phyloP scores from a whole-genome alignment of 2,329 filamentous ascomycete genomes.

The Bisporella sp. region DNA sequence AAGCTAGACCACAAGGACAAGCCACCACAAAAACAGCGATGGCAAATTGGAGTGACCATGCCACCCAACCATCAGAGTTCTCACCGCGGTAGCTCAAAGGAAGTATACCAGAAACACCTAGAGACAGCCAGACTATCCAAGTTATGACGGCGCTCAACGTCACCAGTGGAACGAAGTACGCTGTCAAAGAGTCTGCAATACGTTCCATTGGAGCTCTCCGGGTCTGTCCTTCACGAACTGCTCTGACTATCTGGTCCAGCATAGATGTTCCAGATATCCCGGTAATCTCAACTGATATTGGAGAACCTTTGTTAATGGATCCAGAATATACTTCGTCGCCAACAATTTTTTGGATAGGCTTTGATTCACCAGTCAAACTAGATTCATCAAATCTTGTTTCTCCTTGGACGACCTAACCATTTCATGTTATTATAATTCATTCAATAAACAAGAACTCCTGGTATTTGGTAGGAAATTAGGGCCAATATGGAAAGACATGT shows the following conservation, averaged over 20 bases:
- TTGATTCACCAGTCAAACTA: slow-evolving; percentile 76
- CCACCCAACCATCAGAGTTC: slow-evolving; percentile 55
- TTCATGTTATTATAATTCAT: no score
- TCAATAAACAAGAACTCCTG: no score
- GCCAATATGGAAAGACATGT: no score
- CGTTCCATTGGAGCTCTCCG: slow-evolving; percentile 69
- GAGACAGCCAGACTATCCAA: slow-evolving; percentile 63
- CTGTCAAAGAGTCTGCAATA: slow-evolving; percentile 64
- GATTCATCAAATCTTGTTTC: slow-evolving; percentile 78
- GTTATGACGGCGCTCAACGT: slow-evolving; percentile 62
- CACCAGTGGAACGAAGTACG: slow-evolving; percentile 70
- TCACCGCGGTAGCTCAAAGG: slow-evolving; percentile 47
- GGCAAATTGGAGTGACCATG: slow-evolving; percentile 73
- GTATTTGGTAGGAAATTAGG: no score
- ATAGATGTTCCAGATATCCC: slow-evolving; percentile 63
- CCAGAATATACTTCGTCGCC: slow-evolving; percentile 65
- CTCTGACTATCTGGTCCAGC: slow-evolving; percentile 72
- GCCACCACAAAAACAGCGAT: slow-evolving; percentile 55
- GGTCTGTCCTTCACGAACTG: slow-evolving; percentile 71
- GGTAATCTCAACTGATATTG: slow-evolving; percentile 51
- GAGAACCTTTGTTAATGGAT: slow-evolving; percentile 63
- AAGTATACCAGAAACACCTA: slow-evolving; percentile 53
- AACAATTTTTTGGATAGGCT: slow-evolving; percentile 52
- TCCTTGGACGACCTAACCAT: slow-evolving; percentile 43
- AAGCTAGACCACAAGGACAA: slow-evolving; percentile 53